A percentile compares a stretch with the other conserved stretches of the same genome.
Conservation (phyloP, 2,329 filamentous ascomycete species). For the Cordyceps cateniannulata region DNA sequence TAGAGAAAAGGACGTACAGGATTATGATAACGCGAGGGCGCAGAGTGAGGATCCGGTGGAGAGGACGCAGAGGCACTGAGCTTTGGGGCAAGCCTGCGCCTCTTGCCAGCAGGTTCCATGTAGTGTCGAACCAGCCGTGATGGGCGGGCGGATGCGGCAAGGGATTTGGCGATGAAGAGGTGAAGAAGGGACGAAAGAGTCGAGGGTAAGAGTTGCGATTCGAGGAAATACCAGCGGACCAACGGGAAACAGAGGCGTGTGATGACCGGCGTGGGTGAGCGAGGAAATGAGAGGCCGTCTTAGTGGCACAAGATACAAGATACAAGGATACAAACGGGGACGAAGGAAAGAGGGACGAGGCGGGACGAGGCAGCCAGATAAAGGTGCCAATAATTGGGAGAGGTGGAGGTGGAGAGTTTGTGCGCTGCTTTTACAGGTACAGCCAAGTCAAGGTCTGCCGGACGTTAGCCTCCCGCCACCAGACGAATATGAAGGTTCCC, state of each 20-base stretch:
- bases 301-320: not conserved
- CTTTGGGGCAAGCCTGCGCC: constrained; percentile 39
- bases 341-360: not conserved
- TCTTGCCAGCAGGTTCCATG: constrained; percentile 38
- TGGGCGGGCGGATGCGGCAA: not conserved
- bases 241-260: not conserved
- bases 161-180: not conserved
- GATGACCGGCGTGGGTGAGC: not conserved
- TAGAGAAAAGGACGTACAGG: not conserved
- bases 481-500: too few relatives aligned
- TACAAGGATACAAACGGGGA: not conserved
- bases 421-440: too few relatives aligned
- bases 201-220: not conserved
- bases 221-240: not conserved
- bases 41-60: constrained; percentile 16
- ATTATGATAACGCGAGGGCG: constrained; percentile 17
- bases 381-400: not conserved
- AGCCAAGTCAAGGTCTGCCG: too few relatives aligned
- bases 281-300: not conserved
- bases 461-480: too few relatives aligned
- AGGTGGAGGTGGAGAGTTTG: too few relatives aligned
- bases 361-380: not conserved
- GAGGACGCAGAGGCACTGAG: constrained; percentile 20
- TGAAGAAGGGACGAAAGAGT: not conserved
- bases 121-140: not conserved